A percentile compares a stretch with the other conserved stretches of the same genome.
Evolutionary conservation across 148 eudicot species (phyloP).

Genomic region (Rhododendron kiyosumense): DNA sequence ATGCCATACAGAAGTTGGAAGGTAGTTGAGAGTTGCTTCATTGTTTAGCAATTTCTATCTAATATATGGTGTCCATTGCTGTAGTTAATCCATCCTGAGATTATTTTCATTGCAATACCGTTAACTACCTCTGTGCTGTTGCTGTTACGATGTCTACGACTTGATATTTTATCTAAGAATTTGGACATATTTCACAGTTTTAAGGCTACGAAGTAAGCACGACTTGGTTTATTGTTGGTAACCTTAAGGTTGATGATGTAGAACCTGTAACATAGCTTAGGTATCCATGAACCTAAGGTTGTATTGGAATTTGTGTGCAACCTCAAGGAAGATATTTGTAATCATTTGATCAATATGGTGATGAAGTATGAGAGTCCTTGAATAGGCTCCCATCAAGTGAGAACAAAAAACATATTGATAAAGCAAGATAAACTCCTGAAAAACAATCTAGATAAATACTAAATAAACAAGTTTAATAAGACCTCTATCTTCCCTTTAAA

Average conservation of each 20-base stretch:
- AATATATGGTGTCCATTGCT: not conserved
- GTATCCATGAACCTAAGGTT: not conserved
- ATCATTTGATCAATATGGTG: not conserved
- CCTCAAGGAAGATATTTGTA: not conserved
- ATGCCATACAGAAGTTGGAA: conserved; percentile 58
- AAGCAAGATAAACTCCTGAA: not conserved
- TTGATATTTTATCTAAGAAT: not conserved
- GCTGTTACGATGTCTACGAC: not conserved
- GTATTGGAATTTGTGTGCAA: not conserved
- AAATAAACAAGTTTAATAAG: not conserved
- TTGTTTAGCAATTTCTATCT: not conserved
- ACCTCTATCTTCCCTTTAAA: not conserved
- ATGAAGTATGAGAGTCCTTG: not conserved
- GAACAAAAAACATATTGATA: not conserved
- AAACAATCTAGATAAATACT: not conserved
- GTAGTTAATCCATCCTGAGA: not conserved
- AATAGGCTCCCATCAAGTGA: not conserved
- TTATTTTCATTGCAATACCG: not conserved
- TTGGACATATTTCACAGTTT: not conserved
- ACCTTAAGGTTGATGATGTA: not conserved
- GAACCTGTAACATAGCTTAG: not conserved
- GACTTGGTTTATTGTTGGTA: not conserved
- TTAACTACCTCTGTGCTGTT: not conserved
- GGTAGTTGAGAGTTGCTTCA: conserved; percentile 30
- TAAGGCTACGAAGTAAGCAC: not conserved